Evolutionary conservation across 805 yeast genomes (phyloP).

Genomic region (Nakazawaea molendinolei): DNA sequence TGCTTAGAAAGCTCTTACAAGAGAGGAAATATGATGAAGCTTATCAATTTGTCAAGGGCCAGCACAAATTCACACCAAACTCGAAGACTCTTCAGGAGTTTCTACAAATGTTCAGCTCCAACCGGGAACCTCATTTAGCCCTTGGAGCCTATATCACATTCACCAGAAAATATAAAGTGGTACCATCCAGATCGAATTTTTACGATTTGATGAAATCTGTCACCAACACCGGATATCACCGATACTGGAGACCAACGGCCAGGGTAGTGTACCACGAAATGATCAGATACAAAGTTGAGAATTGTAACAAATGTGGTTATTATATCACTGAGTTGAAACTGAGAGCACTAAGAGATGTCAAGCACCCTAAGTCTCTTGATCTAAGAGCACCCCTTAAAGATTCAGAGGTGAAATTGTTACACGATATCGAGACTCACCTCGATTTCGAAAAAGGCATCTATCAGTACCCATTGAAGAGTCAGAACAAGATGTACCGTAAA

Average conservation of each 20-base stretch:
- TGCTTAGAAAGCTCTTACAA: slow-evolving; percentile 1
- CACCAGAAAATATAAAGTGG: slow-evolving; percentile 17
- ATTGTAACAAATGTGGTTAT: slow-evolving; percentile 9
- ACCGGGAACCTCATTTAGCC: slow-evolving; percentile 29
- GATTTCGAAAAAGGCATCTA: too few species aligned
- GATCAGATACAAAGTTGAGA: slow-evolving; percentile 3
- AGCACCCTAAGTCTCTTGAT: slow-evolving; percentile 12
- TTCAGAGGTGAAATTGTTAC: slow-evolving; percentile 9
- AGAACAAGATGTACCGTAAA: too few species aligned
- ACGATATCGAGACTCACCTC: background rate
- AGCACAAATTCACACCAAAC: slow-evolving; percentile 4
- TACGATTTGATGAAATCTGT: slow-evolving; percentile 27
- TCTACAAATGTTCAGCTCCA: slow-evolving; percentile 22
- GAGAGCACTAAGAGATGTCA: slow-evolving; percentile 25
- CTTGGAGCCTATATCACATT: slow-evolving; percentile 27
- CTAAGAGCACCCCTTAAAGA: slow-evolving; percentile 12
- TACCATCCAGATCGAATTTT: slow-evolving; percentile 26
- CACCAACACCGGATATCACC: slow-evolving; percentile 25
- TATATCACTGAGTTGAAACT: slow-evolving; percentile 21
- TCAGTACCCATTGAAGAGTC: too few species aligned
- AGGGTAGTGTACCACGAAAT: slow-evolving; percentile 15
- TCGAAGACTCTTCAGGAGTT: slow-evolving; percentile 22
- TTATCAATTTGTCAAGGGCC: slow-evolving; percentile 1
- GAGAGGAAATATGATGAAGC: slow-evolving; percentile 4
- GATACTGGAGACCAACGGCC: slow-evolving; percentile 15